A percentile compares a stretch with the other conserved stretches of the same genome.
phyloP scores from a whole-genome alignment of 2,329 filamentous ascomycete genomes.

The Fusarium redolens region DNA sequence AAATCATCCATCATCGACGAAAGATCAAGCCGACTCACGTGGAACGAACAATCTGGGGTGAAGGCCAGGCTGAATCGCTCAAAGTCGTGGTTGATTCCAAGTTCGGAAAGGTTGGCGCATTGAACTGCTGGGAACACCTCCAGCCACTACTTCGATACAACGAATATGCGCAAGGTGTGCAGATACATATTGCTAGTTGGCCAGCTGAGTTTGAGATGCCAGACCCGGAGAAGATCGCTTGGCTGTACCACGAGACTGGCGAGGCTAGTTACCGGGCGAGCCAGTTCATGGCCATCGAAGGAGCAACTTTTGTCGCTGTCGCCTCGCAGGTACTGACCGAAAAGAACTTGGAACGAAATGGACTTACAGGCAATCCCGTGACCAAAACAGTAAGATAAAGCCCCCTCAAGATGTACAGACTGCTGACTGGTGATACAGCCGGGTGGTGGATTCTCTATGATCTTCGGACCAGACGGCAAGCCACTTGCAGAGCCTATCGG shows the following conservation, averaged over 20 bases:
- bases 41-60: neutral
- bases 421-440: neutral
- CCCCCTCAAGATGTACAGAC: rapidly evolving
- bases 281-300: conserved; percentile 1
- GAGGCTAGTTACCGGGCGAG: neutral
- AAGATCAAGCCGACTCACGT: conserved; percentile 1
- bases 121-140: conserved; percentile 4
- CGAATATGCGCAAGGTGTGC: neutral
- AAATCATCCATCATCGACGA: neutral
- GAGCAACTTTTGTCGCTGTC: neutral
- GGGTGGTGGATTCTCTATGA: conserved; percentile 1
- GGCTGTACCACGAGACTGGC: neutral
- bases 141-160: neutral
- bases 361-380: neutral
- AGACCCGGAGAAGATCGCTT: neutral
- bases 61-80: conserved; percentile 2
- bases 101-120: neutral
- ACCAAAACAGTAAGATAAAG: neutral
- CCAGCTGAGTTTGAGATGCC: neutral
- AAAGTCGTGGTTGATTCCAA: neutral
- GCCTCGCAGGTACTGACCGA: neutral
- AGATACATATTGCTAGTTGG: neutral
- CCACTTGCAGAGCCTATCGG: neutral
- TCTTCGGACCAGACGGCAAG: neutral
- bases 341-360: neutral